Conservation (phyloP, 768 basidiomycete genomes). For the Leccinum olivaceopallidum region DNA sequence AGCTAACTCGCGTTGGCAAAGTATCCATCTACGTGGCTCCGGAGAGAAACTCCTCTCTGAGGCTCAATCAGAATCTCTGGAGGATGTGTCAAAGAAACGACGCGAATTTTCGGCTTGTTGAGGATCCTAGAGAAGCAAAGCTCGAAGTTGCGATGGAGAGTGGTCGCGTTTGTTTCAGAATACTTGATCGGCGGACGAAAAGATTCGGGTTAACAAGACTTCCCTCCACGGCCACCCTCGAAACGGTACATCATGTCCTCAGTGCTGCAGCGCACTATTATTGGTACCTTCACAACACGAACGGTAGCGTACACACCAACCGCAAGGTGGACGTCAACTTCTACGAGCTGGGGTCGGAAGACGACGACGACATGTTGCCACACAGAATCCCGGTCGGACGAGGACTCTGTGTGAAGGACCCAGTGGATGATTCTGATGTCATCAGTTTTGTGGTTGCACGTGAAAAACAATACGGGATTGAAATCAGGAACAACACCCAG, state of each 20-base stretch:
- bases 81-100: background rate
- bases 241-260: constrained; percentile 2
- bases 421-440: background rate
- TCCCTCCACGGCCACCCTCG: background rate
- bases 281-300: constrained; percentile 21
- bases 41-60: background rate
- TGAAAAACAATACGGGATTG: constrained; percentile 34
- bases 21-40: constrained; percentile 1
- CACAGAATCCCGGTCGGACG: background rate
- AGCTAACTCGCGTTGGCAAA: background rate
- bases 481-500: constrained; percentile 35
- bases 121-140: background rate
- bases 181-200: background rate
- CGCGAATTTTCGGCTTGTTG: background rate
- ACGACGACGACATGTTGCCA: background rate
- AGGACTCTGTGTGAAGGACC: constrained; percentile 7
- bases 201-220: constrained; percentile 4
- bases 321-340: constrained; percentile 15
- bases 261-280: constrained; percentile 19
- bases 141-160: background rate
- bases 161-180: background rate
- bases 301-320: background rate
- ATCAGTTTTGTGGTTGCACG: constrained; percentile 26
- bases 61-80: background rate
- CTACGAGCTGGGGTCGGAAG: background rate